phyloP scores from a whole-genome alignment of 2,329 filamentous ascomycete species.

The Annulohypoxylon truncatum region DNA sequence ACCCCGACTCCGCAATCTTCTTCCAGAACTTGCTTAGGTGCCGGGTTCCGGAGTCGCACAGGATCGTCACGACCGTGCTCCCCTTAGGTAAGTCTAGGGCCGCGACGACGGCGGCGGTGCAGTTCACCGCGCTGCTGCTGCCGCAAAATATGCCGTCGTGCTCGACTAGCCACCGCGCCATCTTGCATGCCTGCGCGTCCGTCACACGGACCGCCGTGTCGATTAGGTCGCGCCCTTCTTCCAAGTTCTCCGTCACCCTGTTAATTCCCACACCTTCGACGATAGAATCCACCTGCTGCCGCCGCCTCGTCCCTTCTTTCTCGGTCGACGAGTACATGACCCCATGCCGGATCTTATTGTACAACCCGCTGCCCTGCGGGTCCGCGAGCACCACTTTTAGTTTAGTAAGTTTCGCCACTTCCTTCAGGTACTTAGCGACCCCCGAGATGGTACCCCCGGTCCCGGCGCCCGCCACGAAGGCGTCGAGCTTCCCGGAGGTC shows the following conservation, averaged over 20 bases:
- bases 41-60: slow-evolving; percentile 85
- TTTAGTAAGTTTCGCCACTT: slow-evolving; percentile 64
- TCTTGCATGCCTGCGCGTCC: slow-evolving; percentile 87
- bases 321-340: slow-evolving; percentile 96
- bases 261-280: slow-evolving; percentile 98
- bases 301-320: slow-evolving; percentile 86
- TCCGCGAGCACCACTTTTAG: slow-evolving; percentile 81
- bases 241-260: slow-evolving; percentile 92
- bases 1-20: slow-evolving; percentile 73
- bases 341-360: slow-evolving; percentile 90
- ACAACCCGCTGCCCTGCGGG: slow-evolving; percentile 92
- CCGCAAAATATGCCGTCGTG: slow-evolving; percentile 95
- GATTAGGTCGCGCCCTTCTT: slow-evolving; percentile 84
- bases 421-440: slow-evolving; percentile 85
- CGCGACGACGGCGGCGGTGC: slow-evolving; percentile 79
- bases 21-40: slow-evolving; percentile 90
- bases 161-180: slow-evolving; percentile 97
- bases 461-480: slow-evolving; percentile 92
- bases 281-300: slow-evolving; percentile 93
- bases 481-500: slow-evolving; percentile 78
- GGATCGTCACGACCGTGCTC: slow-evolving; percentile 81
- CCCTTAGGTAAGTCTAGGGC: slow-evolving; percentile 71
- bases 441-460: slow-evolving; percentile 95
- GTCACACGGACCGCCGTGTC: slow-evolving; percentile 91
- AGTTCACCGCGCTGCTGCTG: slow-evolving; percentile 97